Evolutionary conservation across 495 filamentous ascomycete species (phyloP).

Genomic region (Tuber magnatum): DNA sequence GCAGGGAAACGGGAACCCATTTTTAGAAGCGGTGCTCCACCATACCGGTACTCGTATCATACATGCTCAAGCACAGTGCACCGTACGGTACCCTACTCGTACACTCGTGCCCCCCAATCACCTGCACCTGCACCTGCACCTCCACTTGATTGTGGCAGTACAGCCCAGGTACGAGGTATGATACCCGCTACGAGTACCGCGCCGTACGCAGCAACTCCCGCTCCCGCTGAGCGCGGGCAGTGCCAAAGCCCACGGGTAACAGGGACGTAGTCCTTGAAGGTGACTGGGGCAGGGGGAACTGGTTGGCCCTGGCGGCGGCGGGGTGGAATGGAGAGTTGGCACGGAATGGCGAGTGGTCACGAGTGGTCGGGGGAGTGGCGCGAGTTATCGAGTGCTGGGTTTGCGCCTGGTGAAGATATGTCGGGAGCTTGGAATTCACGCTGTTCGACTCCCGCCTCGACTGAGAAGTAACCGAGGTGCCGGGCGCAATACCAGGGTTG

Average conservation of each 20-base stretch:
- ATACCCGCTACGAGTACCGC: too few relatives aligned
- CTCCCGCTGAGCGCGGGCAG: conserved; percentile 53
- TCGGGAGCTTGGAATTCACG: conserved; percentile 49
- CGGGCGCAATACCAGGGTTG: conserved; percentile 47
- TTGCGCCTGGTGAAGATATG: conserved; percentile 67
- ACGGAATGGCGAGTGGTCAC: conserved; percentile 78
- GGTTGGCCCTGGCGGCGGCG: conserved; percentile 41
- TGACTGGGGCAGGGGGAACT: conserved; percentile 44
- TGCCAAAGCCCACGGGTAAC: conserved; percentile 22
- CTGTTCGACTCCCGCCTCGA: conserved; percentile 39
- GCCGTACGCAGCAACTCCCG: too few relatives aligned
- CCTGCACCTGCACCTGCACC: too few relatives aligned
- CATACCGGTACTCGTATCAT: too few relatives aligned
- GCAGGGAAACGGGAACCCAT: too few relatives aligned
- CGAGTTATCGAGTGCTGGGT: conserved; percentile 55
- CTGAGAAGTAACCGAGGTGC: conserved; percentile 45
- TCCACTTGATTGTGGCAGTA: too few relatives aligned
- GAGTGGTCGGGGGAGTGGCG: conserved; percentile 52
- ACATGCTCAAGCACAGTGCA: too few relatives aligned
- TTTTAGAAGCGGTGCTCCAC: too few relatives aligned
- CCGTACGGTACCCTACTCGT: too few relatives aligned
- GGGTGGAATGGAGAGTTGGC: conserved; percentile 62
- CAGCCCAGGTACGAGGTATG: too few relatives aligned
- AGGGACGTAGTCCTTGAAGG: conserved; percentile 40
- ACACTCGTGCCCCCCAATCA: too few relatives aligned